phyloP scores from a whole-genome alignment of 192 early-diverging fungal species.

The Backusella macrospora region DNA sequence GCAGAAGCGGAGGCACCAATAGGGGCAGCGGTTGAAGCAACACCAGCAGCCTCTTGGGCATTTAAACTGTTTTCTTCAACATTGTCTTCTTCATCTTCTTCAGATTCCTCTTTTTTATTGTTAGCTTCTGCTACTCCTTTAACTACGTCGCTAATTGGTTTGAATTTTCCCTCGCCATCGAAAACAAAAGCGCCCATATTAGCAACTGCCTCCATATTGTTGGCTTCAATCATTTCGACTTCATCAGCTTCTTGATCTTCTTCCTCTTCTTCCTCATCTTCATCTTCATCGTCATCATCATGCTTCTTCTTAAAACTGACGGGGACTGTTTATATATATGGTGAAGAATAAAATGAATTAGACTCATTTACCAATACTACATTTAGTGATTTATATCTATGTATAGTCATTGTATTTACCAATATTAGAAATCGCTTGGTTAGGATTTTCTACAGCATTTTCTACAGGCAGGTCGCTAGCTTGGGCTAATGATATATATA shows the following conservation, averaged over 20 bases:
- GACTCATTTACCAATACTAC: neutral
- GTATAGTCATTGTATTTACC: neutral
- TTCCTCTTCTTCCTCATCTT: neutral
- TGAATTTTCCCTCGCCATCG: neutral
- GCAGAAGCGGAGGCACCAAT: neutral
- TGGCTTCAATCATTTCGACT: neutral
- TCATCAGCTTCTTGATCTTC: neutral
- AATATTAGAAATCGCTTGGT: neutral
- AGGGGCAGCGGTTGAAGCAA: neutral
- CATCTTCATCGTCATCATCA: neutral
- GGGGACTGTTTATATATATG: neutral
- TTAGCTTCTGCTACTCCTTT: neutral
- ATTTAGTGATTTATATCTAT: neutral
- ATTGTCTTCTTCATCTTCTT: neutral
- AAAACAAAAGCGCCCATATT: constrained; percentile 1
- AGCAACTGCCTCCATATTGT: neutral
- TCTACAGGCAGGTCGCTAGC: neutral
- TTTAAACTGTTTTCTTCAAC: neutral
- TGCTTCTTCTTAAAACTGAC: neutral
- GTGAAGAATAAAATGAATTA: neutral
- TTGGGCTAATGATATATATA: constrained; percentile 8
- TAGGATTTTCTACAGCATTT: neutral
- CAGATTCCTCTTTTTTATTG: neutral
- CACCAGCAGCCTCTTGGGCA: neutral
- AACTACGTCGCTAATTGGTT: neutral